Conservation (phyloP, 768 basidiomycete genomes). For the Russula sp. region DNA sequence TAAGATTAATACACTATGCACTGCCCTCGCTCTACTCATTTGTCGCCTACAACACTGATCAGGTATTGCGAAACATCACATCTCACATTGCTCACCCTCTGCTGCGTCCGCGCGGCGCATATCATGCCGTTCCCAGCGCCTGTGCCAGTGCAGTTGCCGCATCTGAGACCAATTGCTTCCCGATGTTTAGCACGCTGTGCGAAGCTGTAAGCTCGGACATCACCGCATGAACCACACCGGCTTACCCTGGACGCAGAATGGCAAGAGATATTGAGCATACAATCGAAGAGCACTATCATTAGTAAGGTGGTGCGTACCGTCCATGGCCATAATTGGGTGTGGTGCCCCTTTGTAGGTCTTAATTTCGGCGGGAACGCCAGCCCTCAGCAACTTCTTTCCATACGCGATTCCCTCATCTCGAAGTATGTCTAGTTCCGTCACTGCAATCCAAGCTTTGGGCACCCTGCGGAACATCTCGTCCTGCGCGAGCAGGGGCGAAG, state of each 20-base stretch:
- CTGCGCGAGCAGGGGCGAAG: conserved; percentile 66
- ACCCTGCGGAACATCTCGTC: conserved; percentile 43
- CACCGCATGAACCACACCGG: conserved; percentile 7
- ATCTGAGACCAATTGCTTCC: conserved; percentile 35
- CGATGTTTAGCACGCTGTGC: conserved; percentile 29
- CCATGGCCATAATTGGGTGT: conserved; percentile 72
- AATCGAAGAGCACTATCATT: neutral
- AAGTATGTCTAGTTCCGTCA: conserved; percentile 62
- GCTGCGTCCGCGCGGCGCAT: neutral
- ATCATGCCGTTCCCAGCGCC: conserved; percentile 26
- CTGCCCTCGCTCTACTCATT: conserved; percentile 10
- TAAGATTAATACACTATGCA: conserved; percentile 15
- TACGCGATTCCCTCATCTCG: conserved; percentile 61
- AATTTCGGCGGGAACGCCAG: conserved; percentile 49
- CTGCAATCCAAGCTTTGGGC: conserved; percentile 56
- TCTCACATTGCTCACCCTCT: neutral
- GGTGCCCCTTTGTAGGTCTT: conserved; percentile 59
- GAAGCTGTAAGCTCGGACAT: conserved; percentile 18
- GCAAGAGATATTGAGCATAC: conserved; percentile 4
- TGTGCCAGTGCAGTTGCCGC: conserved; percentile 33
- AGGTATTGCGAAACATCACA: conserved; percentile 8
- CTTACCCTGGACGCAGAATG: conserved; percentile 25
- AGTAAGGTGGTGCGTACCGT: conserved; percentile 41
- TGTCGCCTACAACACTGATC: conserved; percentile 4
- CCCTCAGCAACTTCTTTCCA: conserved; percentile 47